These are phyloP conservation scores for Helicostylum pulchrum DNA, from an alignment of 192 early-diverging fungal genomes.

Conservation along the genomic window DNA sequence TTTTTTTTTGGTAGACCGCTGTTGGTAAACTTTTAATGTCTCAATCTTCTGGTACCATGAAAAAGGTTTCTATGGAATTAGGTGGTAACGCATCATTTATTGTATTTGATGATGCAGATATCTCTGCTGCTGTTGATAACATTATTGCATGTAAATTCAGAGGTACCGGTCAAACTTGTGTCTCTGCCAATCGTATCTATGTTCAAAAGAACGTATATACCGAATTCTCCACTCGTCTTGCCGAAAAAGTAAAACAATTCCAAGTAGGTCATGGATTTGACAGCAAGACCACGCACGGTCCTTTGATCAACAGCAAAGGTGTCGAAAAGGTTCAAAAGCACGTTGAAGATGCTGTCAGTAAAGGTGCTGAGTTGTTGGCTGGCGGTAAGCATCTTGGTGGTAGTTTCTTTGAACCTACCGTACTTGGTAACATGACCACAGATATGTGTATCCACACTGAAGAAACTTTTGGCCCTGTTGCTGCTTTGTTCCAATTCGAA, in stretches of 20 bases:
- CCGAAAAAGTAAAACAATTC: conserved; percentile 54
- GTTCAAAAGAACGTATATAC: conserved; percentile 69
- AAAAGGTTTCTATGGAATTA: conserved; percentile 79
- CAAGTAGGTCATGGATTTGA: conserved; percentile 75
- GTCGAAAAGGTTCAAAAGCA: conserved; percentile 67
- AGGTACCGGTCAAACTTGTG: conserved; percentile 81
- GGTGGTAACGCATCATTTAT: conserved; percentile 85
- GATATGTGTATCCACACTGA: conserved; percentile 69
- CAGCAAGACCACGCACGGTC: conserved; percentile 66
- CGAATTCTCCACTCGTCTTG: conserved; percentile 56
- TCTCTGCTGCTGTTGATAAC: conserved; percentile 65
- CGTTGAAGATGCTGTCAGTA: conserved; percentile 67
- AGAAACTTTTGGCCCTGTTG: conserved; percentile 93
- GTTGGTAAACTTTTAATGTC: conserved; percentile 67
- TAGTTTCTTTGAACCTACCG: conserved; percentile 81
- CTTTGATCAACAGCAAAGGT: conserved; percentile 70
- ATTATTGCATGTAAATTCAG: conserved; percentile 48
- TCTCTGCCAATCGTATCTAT: conserved; percentile 76
- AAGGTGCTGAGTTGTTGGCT: conserved; percentile 68
- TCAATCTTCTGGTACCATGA: conserved; percentile 61
- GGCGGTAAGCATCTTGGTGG: conserved; percentile 63
- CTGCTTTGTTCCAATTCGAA: conserved; percentile 70
- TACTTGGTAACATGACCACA: conserved; percentile 65
- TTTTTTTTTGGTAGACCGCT: conserved; percentile 35
- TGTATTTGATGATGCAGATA: conserved; percentile 74